phyloP scores from a whole-genome alignment of 2,329 filamentous ascomycete genomes.

The Aspergillus brunneoviolaceus region DNA sequence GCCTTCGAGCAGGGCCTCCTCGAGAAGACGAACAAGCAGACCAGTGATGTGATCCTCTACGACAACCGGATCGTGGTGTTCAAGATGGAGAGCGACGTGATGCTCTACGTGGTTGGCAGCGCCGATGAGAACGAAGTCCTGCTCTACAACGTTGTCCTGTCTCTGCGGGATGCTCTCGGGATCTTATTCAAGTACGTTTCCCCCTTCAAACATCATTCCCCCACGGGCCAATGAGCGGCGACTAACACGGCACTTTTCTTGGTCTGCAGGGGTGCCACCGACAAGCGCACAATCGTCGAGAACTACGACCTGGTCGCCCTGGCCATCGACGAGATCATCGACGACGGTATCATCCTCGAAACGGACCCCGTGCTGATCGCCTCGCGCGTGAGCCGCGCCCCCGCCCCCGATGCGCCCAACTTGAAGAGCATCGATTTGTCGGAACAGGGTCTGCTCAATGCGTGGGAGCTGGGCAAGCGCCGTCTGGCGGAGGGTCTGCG shows the following conservation, averaged over 20 bases:
- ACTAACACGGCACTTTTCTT: slow-evolving; percentile 15
- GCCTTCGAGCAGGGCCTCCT: slow-evolving; percentile 94
- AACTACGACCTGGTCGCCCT: slow-evolving; percentile 97
- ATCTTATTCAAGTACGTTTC: slow-evolving; percentile 79
- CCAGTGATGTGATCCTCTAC: slow-evolving; percentile 93
- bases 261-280: slow-evolving; percentile 75
- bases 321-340: slow-evolving; percentile 90
- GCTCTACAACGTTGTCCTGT: slow-evolving; percentile 89
- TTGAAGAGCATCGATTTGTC: slow-evolving; percentile 93
- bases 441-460: slow-evolving; percentile 91
- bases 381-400: slow-evolving; percentile 87
- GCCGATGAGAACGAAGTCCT: slow-evolving; percentile 96
- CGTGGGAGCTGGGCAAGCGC: slow-evolving; percentile 89
- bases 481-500: slow-evolving; percentile 89
- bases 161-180: slow-evolving; percentile 85
- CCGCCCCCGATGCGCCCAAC: slow-evolving; percentile 80
- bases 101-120: slow-evolving; percentile 89
- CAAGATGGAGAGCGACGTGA: slow-evolving; percentile 96
- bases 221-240: neutral
- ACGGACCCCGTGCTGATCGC: slow-evolving; percentile 94
- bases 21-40: slow-evolving; percentile 95
- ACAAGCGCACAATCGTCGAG: slow-evolving; percentile 96
- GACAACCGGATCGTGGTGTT: slow-evolving; percentile 96
- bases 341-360: slow-evolving; percentile 95
- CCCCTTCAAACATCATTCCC: neutral